A percentile compares a stretch with the other conserved stretches of the same genome.
Evolutionary conservation across 1,284 basidiomycete genomes (phyloP).

Genomic region (Ustilago tritici): DNA sequence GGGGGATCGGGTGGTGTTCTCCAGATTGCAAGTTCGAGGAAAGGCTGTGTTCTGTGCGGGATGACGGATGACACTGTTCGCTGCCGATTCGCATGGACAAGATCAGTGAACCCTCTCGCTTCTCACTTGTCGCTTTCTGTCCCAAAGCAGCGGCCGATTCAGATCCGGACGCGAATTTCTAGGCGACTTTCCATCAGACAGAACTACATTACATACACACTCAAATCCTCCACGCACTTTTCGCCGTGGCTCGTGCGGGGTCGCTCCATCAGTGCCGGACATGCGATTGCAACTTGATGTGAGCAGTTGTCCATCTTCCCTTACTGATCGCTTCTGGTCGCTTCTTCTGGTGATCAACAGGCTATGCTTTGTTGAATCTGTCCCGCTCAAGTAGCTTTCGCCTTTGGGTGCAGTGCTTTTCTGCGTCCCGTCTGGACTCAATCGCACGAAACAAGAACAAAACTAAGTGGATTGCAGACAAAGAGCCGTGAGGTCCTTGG

Average conservation of each 20-base stretch:
- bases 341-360: not conserved
- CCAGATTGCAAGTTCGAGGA: not conserved
- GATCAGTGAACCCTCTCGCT: conserved; percentile 3
- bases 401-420: no score
- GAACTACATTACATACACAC: not conserved
- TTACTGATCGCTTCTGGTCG: not conserved
- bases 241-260: conserved; percentile 6
- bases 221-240: not conserved
- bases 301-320: not conserved
- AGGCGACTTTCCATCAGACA: not conserved
- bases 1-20: not conserved
- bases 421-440: no score
- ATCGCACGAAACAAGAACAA: no score
- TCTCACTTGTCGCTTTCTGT: not conserved
- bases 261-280: not conserved
- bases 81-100: conserved; percentile 2
- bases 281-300: not conserved
- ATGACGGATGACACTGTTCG: conserved; percentile 3
- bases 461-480: no score
- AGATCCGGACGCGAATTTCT: conserved; percentile 6
- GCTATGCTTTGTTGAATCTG: no score
- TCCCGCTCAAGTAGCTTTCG: no score
- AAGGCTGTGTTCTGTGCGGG: conserved; percentile 2
- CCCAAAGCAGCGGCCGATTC: conserved; percentile 7
- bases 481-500: no score